Evolutionary conservation across 768 basidiomycete species (phyloP).

Genomic region (Lactarius quietus): DNA sequence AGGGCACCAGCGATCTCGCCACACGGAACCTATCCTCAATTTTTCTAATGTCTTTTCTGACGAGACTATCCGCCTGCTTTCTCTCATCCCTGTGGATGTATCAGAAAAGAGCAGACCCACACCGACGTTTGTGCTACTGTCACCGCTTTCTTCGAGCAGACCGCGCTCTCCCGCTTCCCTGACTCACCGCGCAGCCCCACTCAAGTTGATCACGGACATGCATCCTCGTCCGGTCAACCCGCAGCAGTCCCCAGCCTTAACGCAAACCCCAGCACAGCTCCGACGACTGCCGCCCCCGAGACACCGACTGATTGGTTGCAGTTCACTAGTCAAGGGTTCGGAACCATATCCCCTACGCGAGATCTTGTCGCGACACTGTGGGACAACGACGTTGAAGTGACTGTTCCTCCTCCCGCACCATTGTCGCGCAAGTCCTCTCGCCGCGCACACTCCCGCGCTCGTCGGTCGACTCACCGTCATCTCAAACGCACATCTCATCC

Average conservation of each 20-base stretch:
- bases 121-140: conserved; percentile 29
- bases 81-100: conserved; percentile 47
- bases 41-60: conserved; percentile 60
- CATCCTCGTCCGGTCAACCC: conserved; percentile 11
- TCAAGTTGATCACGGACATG: conserved; percentile 6
- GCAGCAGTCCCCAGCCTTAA: conserved; percentile 17
- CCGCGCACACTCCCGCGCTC: conserved; percentile 27
- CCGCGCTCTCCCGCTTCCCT: conserved; percentile 27
- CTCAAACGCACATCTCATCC: conserved; percentile 9
- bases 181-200: conserved; percentile 13
- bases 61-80: conserved; percentile 54
- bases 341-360: conserved; percentile 37
- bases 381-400: conserved; percentile 58
- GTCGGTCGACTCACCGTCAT: conserved; percentile 27
- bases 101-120: conserved; percentile 30
- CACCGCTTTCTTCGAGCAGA: conserved; percentile 33
- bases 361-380: conserved; percentile 56
- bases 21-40: conserved; percentile 38
- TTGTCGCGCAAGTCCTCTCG: conserved; percentile 36
- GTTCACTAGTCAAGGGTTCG: conserved; percentile 64
- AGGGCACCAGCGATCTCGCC: conserved; percentile 13
- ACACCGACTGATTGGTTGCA: conserved; percentile 57
- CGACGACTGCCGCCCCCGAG: conserved; percentile 31
- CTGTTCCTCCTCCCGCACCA: conserved; percentile 34
- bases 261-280: conserved; percentile 33